These are phyloP conservation scores for Westerdykella aurantiaca DNA, from an alignment of 2,329 filamentous ascomycete species.

Conservation along the genomic window DNA sequence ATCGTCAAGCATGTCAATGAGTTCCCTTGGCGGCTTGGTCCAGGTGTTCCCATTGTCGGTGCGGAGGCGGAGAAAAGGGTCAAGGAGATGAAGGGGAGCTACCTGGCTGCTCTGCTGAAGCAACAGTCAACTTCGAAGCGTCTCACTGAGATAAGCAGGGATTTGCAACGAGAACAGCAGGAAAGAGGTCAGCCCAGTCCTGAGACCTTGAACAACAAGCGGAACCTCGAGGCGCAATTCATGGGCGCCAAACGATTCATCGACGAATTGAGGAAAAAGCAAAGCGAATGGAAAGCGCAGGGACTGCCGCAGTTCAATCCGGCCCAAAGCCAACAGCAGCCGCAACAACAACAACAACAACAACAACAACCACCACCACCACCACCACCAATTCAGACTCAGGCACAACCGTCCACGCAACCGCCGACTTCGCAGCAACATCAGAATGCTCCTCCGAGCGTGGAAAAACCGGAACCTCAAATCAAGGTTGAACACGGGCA, in stretches of 20 bases:
- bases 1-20: constrained; percentile 35
- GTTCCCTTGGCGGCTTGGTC: constrained; percentile 21
- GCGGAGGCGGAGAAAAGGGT: constrained; percentile 33
- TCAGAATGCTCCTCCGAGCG: constrained; percentile 23
- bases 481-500: constrained; percentile 34
- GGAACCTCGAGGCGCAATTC: constrained; percentile 27
- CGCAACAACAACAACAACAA: constrained; percentile 18
- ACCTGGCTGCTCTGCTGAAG: constrained; percentile 30
- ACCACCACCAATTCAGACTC: constrained; percentile 12
- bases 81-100: constrained; percentile 32
- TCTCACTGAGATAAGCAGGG: constrained; percentile 20
- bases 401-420: constrained; percentile 15
- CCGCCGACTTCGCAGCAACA: constrained; percentile 23
- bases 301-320: constrained; percentile 18
- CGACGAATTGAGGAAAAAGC: constrained; percentile 32
- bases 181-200: constrained; percentile 30
- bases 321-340: constrained; percentile 29
- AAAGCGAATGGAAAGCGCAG: constrained; percentile 26
- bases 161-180: constrained; percentile 29
- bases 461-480: constrained; percentile 30
- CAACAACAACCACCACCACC: constrained; percentile 19
- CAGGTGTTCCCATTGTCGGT: background rate
- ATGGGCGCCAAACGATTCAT: constrained; percentile 25
- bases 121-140: constrained; percentile 24
- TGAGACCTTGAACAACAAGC: constrained; percentile 24